phyloP scores from a whole-genome alignment of 495 filamentous ascomycete species.

The Penicillium crystallinum region DNA sequence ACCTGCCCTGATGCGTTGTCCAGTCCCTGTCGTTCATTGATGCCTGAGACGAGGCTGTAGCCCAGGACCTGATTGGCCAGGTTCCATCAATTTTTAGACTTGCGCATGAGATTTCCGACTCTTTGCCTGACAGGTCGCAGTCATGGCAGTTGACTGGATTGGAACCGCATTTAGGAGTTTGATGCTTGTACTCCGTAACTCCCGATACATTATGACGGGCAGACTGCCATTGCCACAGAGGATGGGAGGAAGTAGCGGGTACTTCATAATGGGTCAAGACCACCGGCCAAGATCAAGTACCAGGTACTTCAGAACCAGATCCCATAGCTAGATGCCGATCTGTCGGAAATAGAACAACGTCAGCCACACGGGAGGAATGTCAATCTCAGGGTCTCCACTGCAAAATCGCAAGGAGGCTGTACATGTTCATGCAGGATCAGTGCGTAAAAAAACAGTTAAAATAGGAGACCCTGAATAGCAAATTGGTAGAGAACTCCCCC shows the following conservation, averaged over 20 bases:
- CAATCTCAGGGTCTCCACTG: slow-evolving; percentile 1
- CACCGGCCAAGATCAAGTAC: background rate
- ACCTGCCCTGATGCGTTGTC: too few relatives aligned
- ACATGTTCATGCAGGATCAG: background rate
- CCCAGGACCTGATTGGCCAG: background rate
- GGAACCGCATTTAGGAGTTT: background rate
- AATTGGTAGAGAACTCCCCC: too few relatives aligned
- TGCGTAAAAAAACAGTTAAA: background rate
- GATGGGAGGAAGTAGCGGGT: slow-evolving; percentile 8
- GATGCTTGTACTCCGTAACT: background rate
- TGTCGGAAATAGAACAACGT: slow-evolving; percentile 8
- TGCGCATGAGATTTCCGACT: background rate
- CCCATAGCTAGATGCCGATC: slow-evolving; percentile 3
- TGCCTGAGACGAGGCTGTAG: background rate
- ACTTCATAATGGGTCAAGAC: background rate
- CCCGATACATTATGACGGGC: slow-evolving; percentile 8
- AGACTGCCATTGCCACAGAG: slow-evolving; percentile 9
- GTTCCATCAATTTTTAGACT: background rate
- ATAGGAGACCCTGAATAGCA: background rate
- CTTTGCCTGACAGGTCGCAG: background rate
- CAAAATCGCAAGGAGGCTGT: background rate
- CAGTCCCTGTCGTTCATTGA: background rate
- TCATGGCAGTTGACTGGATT: background rate
- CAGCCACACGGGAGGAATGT: slow-evolving; percentile 5
- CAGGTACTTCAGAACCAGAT: slow-evolving; percentile 5